Percentiles rank a stretch among this genome's conserved stretches.
These are phyloP conservation scores for Nemania sp. DNA, from an alignment of 2,329 filamentous ascomycete genomes.

Conservation along the genomic window DNA sequence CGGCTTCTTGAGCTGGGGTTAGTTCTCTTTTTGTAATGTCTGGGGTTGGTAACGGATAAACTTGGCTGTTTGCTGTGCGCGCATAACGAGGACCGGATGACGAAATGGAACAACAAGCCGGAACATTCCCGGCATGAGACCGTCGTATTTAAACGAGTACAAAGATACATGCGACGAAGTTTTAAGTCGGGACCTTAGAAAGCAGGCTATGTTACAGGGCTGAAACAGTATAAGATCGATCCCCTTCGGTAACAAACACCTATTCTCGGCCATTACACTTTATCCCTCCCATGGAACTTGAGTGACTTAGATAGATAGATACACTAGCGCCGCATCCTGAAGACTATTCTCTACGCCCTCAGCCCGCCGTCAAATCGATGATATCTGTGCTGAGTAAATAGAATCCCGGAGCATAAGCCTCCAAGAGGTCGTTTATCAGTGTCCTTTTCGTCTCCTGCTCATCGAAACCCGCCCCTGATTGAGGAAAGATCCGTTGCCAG, in stretches of 20 bases:
- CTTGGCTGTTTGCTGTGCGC: too few species aligned
- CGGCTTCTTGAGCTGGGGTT: too few species aligned
- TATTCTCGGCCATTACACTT: constrained; percentile 11
- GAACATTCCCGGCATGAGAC: constrained; percentile 30
- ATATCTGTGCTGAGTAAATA: constrained; percentile 21
- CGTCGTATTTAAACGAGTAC: constrained; percentile 20
- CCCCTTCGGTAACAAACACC: constrained; percentile 13
- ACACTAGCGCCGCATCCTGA: constrained; percentile 15
- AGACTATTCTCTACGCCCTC: constrained; percentile 3
- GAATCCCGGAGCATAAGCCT: constrained; percentile 17
- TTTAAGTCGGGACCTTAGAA: constrained; percentile 8
- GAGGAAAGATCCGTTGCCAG: constrained; percentile 29
- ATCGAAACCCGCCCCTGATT: constrained; percentile 22
- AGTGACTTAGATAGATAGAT: constrained; percentile 8
- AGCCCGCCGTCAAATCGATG: constrained; percentile 14
- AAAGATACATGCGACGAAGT: constrained; percentile 26
- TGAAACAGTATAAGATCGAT: constrained; percentile 20
- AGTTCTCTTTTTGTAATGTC: too few species aligned
- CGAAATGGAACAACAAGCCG: constrained; percentile 3
- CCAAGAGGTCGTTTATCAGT: constrained; percentile 26
- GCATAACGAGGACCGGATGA: too few species aligned
- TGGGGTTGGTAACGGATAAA: too few species aligned
- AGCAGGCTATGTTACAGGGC: constrained; percentile 1
- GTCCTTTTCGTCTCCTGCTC: constrained; percentile 5
- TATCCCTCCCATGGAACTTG: neutral